These are phyloP conservation scores for Ceratocystis ficicola DNA, from an alignment of 2,329 filamentous ascomycete genomes.

Conservation along the genomic window DNA sequence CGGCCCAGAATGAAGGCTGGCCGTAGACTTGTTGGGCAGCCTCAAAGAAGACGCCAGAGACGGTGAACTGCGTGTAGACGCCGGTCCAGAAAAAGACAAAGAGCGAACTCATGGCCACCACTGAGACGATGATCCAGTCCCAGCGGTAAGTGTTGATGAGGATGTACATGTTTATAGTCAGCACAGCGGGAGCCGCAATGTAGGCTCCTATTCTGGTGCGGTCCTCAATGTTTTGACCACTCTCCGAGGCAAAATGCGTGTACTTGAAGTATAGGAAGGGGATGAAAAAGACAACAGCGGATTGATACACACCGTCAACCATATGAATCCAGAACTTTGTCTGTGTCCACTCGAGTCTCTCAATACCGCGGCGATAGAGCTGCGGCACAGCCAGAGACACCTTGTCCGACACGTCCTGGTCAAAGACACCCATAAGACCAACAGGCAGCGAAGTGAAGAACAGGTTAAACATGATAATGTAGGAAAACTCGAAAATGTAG, in stretches of 20 bases:
- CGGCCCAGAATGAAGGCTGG: conserved; percentile 75
- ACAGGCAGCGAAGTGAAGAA: conserved; percentile 93
- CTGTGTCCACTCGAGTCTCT: conserved; percentile 92
- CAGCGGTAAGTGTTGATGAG: conserved; percentile 93
- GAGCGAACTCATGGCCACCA: conserved; percentile 69
- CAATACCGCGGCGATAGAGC: conserved; percentile 88
- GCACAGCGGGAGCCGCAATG: conserved; percentile 68
- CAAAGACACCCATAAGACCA: conserved; percentile 88
- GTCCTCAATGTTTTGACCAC: conserved; percentile 65
- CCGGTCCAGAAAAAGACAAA: conserved; percentile 95
- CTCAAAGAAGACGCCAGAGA: conserved; percentile 53
- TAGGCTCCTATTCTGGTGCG: conserved; percentile 76
- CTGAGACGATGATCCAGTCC: conserved; percentile 89
- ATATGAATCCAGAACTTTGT: conserved; percentile 96
- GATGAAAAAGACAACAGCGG: conserved; percentile 84
- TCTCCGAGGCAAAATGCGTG: conserved; percentile 56
- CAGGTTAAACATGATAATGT: conserved; percentile 92
- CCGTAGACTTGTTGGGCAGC: conserved; percentile 68
- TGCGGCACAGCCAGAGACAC: conserved; percentile 91
- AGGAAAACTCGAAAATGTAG: conserved; percentile 95
- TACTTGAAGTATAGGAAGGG: conserved; percentile 61
- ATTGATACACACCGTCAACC: conserved; percentile 89
- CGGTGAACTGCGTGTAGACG: conserved; percentile 51
- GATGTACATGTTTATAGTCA: conserved; percentile 88
- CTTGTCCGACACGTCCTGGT: conserved; percentile 90